These are phyloP conservation scores for Canariomyces notabilis DNA, from an alignment of 2,329 filamentous ascomycete species.

Conservation along the genomic window DNA sequence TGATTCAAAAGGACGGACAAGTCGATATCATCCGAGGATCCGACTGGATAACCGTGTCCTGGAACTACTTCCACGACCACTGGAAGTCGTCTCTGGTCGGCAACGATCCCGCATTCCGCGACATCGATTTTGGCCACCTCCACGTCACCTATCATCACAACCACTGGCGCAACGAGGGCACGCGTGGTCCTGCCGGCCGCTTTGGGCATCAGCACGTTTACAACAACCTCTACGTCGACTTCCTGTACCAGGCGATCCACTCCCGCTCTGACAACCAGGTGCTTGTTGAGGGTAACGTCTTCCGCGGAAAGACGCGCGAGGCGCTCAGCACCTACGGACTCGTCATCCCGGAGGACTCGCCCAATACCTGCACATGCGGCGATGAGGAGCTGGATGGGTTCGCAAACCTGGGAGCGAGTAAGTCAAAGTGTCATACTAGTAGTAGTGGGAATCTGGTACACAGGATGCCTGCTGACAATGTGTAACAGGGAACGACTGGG, in stretches of 20 bases:
- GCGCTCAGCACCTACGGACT: slow-evolving; percentile 50
- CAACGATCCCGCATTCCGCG: slow-evolving; percentile 36
- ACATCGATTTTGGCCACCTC: slow-evolving; percentile 39
- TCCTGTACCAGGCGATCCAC: slow-evolving; percentile 44
- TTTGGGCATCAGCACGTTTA: slow-evolving; percentile 47
- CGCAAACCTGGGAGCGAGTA: slow-evolving; percentile 49
- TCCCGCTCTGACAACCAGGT: slow-evolving; percentile 45
- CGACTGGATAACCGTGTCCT: slow-evolving; percentile 43
- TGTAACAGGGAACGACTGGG: slow-evolving; percentile 43
- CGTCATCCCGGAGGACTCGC: slow-evolving; percentile 50
- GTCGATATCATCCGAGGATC: slow-evolving; percentile 41
- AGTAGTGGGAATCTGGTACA: neutral
- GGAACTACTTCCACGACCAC: slow-evolving; percentile 47
- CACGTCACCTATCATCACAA: slow-evolving; percentile 49
- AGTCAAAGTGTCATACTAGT: no score
- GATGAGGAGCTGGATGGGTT: slow-evolving; percentile 51
- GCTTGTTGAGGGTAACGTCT: slow-evolving; percentile 45
- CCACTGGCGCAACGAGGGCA: slow-evolving; percentile 42
- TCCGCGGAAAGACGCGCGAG: slow-evolving; percentile 42
- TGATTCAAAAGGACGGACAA: slow-evolving; percentile 36
- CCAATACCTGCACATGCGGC: slow-evolving; percentile 48
- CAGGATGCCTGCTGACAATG: slow-evolving; percentile 4
- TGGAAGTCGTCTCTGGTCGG: slow-evolving; percentile 44
- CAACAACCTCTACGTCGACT: slow-evolving; percentile 45
- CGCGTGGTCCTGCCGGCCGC: slow-evolving; percentile 43